These are phyloP conservation scores for Ceriops tagal DNA, from an alignment of 345 rosid genomes.

Conservation along the genomic window DNA sequence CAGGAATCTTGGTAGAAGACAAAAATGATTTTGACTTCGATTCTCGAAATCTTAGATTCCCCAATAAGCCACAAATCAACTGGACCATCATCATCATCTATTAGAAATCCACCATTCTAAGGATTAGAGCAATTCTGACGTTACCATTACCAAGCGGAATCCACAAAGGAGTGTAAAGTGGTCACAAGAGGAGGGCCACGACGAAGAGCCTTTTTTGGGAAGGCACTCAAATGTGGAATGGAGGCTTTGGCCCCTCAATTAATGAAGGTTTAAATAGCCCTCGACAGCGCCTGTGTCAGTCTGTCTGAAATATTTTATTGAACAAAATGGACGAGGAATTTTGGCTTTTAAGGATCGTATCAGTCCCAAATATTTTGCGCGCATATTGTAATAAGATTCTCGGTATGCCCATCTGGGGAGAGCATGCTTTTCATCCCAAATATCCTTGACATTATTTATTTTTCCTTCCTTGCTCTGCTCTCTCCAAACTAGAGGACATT, in stretches of 20 bases:
- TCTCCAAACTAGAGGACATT: too few relatives aligned
- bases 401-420: not conserved
- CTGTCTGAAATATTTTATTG: too few relatives aligned
- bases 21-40: conserved; percentile 6
- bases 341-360: not conserved
- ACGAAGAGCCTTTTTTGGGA: not conserved
- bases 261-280: not conserved
- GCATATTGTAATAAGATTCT: not conserved
- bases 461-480: too few relatives aligned
- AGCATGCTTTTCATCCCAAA: not conserved
- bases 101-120: not conserved
- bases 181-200: not conserved
- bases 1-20: not conserved
- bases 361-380: not conserved
- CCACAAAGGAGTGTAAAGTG: not conserved
- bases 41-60: conserved; percentile 4
- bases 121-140: not conserved
- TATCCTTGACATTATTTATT: too few relatives aligned
- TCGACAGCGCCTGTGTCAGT: too few relatives aligned
- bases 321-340: not conserved
- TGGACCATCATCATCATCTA: not conserved
- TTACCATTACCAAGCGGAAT: not conserved
- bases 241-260: conserved; percentile 3
- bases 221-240: conserved; percentile 7
- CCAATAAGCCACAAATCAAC: not conserved